These are phyloP conservation scores for Magnusiomyces tetraspermus DNA, from an alignment of 1,139 yeast species.

Conservation along the genomic window DNA sequence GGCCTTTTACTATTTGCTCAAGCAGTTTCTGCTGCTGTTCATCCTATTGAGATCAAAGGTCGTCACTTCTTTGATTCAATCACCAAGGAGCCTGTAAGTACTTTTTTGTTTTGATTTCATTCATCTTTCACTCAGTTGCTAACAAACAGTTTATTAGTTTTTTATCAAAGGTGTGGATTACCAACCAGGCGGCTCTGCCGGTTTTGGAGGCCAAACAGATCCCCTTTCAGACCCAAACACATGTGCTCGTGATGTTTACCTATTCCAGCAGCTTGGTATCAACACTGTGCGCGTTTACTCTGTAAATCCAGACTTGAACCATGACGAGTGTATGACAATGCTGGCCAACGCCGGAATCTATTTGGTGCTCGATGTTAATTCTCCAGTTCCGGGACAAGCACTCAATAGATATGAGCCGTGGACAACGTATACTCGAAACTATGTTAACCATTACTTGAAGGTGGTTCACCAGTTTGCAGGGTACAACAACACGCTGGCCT, in stretches of 20 bases:
- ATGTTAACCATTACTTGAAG: constrained; percentile 50
- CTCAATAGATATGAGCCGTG: constrained; percentile 68
- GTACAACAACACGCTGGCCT: constrained; percentile 81
- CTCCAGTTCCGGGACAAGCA: constrained; percentile 56
- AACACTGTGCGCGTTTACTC: constrained; percentile 59
- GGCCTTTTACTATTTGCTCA: neutral
- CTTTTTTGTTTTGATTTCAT: no score
- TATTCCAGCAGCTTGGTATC: constrained; percentile 68
- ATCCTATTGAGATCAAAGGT: constrained; percentile 43
- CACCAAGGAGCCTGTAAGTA: constrained; percentile 64
- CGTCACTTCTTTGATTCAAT: constrained; percentile 65
- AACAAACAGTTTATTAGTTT: constrained; percentile 50
- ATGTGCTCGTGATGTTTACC: constrained; percentile 66
- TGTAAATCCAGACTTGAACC: constrained; percentile 66
- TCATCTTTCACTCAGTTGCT: no score
- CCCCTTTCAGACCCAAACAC: constrained; percentile 61
- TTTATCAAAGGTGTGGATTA: constrained; percentile 74
- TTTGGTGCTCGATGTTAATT: constrained; percentile 76
- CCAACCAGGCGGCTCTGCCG: constrained; percentile 85
- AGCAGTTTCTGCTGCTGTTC: constrained; percentile 16
- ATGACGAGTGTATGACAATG: constrained; percentile 79
- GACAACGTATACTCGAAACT: constrained; percentile 21
- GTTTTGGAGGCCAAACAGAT: constrained; percentile 32
- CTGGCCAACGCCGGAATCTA: constrained; percentile 85
- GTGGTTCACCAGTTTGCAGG: constrained; percentile 75